Conservation (phyloP, 768 basidiomycete genomes). For the Termitomyces eurrhizus region DNA sequence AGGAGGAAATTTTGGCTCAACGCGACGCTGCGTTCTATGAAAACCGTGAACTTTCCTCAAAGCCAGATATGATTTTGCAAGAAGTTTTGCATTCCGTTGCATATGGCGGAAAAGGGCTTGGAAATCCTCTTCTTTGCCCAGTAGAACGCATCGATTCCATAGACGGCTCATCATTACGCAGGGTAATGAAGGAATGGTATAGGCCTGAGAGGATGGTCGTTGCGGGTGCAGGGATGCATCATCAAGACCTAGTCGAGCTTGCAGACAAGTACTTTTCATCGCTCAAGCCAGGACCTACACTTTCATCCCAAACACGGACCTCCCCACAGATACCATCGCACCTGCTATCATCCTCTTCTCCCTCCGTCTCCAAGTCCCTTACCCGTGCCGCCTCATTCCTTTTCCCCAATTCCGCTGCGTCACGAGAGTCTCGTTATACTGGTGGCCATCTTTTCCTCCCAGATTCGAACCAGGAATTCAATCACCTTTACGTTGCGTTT, state of each 20-base stretch:
- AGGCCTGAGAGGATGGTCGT: constrained; percentile 93
- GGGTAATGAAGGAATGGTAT: constrained; percentile 79
- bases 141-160: constrained; percentile 75
- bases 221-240: constrained; percentile 89
- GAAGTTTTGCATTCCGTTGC: constrained; percentile 88
- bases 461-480: constrained; percentile 66
- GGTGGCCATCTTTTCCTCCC: constrained; percentile 78
- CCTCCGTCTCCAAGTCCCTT: constrained; percentile 59
- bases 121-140: constrained; percentile 89
- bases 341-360: constrained; percentile 51
- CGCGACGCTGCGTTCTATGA: constrained; percentile 89
- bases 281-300: constrained; percentile 37
- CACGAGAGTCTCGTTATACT: constrained; percentile 63
- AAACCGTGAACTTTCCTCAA: constrained; percentile 78
- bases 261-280: constrained; percentile 81
- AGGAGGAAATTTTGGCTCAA: constrained; percentile 79
- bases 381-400: constrained; percentile 79
- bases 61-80: constrained; percentile 92
- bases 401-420: constrained; percentile 39
- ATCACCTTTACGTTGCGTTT: constrained; percentile 90
- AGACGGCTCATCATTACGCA: constrained; percentile 54
- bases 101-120: constrained; percentile 71
- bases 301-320: constrained; percentile 28
- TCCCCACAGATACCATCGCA: constrained; percentile 43
- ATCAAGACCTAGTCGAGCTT: constrained; percentile 84